Percentiles rank a stretch among this genome's conserved stretches.
Conservation (phyloP, 345 rosid species). For the Adansonia digitata region DNA sequence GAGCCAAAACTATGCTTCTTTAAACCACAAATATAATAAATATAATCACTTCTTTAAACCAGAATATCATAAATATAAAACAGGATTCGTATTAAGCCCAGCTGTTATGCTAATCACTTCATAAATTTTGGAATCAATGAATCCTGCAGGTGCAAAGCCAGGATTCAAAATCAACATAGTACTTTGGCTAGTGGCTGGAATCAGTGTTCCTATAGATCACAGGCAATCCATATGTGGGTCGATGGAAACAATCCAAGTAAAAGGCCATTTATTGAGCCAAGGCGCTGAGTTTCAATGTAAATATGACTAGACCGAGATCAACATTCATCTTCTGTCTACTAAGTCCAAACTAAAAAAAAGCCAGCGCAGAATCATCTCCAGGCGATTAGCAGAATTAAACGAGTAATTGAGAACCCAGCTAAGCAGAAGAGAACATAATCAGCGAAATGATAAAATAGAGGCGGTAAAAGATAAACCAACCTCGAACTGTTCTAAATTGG, state of each 20-base stretch:
- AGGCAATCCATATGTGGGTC: neutral
- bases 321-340: too few species aligned
- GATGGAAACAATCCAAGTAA: neutral
- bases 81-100: neutral
- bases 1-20: neutral
- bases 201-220: neutral
- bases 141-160: neutral
- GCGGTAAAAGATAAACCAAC: conserved; percentile 33
- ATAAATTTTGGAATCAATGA: neutral
- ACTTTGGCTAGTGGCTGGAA: neutral
- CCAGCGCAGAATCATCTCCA: neutral
- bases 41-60: too few species aligned
- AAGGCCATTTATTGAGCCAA: neutral
- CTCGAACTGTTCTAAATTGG: conserved; percentile 77
- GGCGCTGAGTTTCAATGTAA: too few species aligned
- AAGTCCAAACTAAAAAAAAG: neutral
- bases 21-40: neutral
- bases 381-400: neutral
- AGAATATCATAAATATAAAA: neutral
- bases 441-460: neutral
- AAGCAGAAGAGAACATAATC: neutral
- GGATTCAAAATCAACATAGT: neutral
- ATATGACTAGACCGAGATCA: too few species aligned
- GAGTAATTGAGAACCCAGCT: neutral
- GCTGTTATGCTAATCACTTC: neutral